Conservation (phyloP, 495 filamentous ascomycete species). For the Trichoderma reesei region DNA sequence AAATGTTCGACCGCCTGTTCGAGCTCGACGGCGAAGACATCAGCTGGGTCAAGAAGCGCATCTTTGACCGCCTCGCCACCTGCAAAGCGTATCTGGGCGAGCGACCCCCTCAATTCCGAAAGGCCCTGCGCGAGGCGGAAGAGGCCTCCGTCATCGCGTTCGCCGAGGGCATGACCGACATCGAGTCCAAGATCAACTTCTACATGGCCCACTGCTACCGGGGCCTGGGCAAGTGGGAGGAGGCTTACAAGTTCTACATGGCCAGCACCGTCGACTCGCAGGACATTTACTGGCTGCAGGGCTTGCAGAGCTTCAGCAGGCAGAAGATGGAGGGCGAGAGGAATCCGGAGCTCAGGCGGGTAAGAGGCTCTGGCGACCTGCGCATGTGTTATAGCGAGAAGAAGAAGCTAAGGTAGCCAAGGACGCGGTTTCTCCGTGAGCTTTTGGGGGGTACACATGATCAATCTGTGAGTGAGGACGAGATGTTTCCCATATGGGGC, state of each 20-base stretch:
- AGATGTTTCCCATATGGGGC: too few species aligned
- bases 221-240: not conserved
- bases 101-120: not conserved
- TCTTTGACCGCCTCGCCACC: not conserved
- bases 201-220: not conserved
- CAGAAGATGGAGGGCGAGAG: not conserved
- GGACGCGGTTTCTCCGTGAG: not conserved
- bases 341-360: not conserved
- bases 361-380: not conserved
- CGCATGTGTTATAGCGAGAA: not conserved
- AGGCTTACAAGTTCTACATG: not conserved
- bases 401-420: not conserved
- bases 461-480: not conserved
- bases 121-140: not conserved
- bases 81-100: not conserved
- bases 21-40: not conserved
- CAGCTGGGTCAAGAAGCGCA: not conserved
- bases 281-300: not conserved
- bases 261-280: not conserved
- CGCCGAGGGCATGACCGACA: not conserved
- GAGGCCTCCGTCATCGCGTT: not conserved
- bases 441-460: not conserved
- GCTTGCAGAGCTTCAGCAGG: not conserved
- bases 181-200: not conserved
- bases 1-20: not conserved